phyloP scores from a whole-genome alignment of 495 filamentous ascomycete species.

The Aspergillus mulundensis region DNA sequence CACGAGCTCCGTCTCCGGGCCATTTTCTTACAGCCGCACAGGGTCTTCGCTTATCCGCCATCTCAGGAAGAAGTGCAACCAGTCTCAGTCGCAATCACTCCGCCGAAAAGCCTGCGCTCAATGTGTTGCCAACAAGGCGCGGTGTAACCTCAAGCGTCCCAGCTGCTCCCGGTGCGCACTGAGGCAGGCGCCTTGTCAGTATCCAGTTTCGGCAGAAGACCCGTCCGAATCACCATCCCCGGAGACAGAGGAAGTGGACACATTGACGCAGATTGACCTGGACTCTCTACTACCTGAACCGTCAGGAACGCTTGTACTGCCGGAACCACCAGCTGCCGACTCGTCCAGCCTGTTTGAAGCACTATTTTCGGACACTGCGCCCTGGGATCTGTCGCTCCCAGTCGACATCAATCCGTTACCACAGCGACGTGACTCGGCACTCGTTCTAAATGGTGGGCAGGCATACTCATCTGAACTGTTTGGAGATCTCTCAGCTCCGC shows the following conservation, averaged over 20 bases:
- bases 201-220: background rate
- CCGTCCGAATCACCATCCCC: background rate
- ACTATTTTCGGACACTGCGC: background rate
- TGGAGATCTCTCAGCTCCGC: background rate
- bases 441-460: background rate
- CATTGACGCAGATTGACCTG: background rate
- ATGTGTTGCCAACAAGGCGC: constrained; percentile 10
- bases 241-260: background rate
- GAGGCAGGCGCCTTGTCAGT: constrained; percentile 8
- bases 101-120: constrained; percentile 15
- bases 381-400: background rate
- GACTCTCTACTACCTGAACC: background rate
- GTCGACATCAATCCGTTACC: background rate
- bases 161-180: constrained; percentile 15
- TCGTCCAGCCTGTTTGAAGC: background rate
- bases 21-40: background rate
- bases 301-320: background rate
- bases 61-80: constrained; percentile 15
- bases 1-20: background rate
- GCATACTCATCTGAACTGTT: background rate
- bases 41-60: constrained; percentile 19
- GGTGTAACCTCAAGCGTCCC: constrained; percentile 15
- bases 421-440: background rate
- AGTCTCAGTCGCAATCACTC: background rate
- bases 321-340: background rate